Percentiles rank a stretch among this genome's conserved stretches.
Evolutionary conservation across 352 stramenopile genomes (phyloP).

Genomic region (Phytophthora capsici): DNA sequence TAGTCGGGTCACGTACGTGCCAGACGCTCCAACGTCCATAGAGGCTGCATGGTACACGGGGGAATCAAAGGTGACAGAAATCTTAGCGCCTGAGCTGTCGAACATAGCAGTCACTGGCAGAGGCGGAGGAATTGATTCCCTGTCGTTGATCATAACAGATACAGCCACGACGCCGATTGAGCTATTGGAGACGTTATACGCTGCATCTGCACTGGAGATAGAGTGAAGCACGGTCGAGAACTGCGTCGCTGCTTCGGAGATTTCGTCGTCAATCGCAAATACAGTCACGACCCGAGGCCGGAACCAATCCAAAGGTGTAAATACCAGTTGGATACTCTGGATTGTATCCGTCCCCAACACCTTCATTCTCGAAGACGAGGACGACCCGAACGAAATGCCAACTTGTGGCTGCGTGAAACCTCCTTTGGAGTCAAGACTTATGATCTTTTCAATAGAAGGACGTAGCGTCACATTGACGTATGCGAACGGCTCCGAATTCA

Average conservation of each 20-base stretch:
- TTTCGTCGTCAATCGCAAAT: constrained; percentile 67
- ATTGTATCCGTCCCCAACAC: constrained; percentile 15
- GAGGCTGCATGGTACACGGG: constrained; percentile 68
- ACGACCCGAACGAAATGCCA: constrained; percentile 23
- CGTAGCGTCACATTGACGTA: constrained; percentile 55
- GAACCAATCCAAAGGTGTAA: constrained; percentile 72
- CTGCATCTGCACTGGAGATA: constrained; percentile 50
- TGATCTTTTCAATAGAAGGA: constrained; percentile 51
- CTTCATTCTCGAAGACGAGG: constrained; percentile 25
- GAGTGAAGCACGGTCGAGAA: constrained; percentile 56
- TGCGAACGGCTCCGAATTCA: constrained; percentile 72
- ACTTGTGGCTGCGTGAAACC: constrained; percentile 40
- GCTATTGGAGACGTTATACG: constrained; percentile 72
- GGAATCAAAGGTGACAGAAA: constrained; percentile 72
- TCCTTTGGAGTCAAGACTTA: constrained; percentile 36
- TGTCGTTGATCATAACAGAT: constrained; percentile 64
- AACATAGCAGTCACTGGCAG: constrained; percentile 55
- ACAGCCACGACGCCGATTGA: constrained; percentile 52
- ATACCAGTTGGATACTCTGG: constrained; percentile 52
- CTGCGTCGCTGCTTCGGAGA: constrained; percentile 66
- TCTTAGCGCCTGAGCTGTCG: constrained; percentile 55
- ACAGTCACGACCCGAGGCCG: constrained; percentile 48
- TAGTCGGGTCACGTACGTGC: constrained; percentile 37
- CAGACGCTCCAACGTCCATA: constrained; percentile 51
- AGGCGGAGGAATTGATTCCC: constrained; percentile 65